Evolutionary conservation across 2,329 filamentous ascomycete species (phyloP), one percentile per base, ranked within the genome.

Genomic region (Berkeleyomyces basicola): DNA sequence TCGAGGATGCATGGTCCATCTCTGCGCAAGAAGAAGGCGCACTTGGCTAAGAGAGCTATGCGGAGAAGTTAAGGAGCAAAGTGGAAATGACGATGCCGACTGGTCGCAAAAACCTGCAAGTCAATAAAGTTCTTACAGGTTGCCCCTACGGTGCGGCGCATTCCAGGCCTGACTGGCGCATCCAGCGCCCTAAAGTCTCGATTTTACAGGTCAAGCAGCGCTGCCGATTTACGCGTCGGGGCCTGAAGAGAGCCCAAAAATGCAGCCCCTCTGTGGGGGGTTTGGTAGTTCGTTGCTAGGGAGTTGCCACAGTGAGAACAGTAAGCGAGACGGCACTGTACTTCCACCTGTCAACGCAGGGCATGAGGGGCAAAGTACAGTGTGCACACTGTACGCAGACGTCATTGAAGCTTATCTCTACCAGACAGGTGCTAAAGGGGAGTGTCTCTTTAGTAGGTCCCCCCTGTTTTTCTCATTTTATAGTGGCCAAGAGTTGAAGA

Each of bases 321-420:
- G n/a, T 5, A n/a, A 14, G 11, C 16, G 3, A 23, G 23, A 23
- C 23, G 37, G 31, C 70, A 68, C 70, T 39, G 36, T 49, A 9
- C 16, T 7, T 23, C 3, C 14, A 9, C 10, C 58, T 37, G 23
- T 44, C n/a, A 14, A 46, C 6, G 36, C 23, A 36, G 58, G 33
- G 58, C n/a, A 14, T 2, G 23, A 23, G 23, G 23, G 23, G 23
- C 23, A 23, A 16, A 36, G 10, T 10, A 60, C 58, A 46, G 43
- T 46, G 43, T n/a, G 1, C 1, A 1, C 16, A 46, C 43, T 46
- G 43, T 46, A 7, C 5, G 7, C 43, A n/a, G 43, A 49, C 53
- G 36, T 57, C 53, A 57, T 40, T n/a, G 51, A 11, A 14, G 42
- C 10, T 14, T 10, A 3, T 43, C 3, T 9, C 42, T 11, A 6